These are phyloP conservation scores for Pleurotus eryngii DNA, from an alignment of 768 basidiomycete genomes.

Conservation along the genomic window DNA sequence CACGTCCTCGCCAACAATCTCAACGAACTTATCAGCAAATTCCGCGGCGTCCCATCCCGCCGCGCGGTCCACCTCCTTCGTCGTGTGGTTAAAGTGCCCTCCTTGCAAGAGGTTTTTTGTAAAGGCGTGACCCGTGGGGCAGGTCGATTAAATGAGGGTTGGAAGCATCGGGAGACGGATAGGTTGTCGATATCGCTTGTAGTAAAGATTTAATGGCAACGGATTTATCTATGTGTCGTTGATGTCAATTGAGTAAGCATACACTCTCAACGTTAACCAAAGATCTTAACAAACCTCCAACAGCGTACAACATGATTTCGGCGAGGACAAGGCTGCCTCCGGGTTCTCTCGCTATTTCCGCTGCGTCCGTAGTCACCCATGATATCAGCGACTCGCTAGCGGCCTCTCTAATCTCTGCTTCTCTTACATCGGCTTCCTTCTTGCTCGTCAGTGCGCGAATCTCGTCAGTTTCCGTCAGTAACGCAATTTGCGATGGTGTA, in stretches of 20 bases:
- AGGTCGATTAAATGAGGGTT: constrained; percentile 73
- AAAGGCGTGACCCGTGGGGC: constrained; percentile 77
- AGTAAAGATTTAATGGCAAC: constrained; percentile 60
- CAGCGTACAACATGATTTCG: constrained; percentile 82
- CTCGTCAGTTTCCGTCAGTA: constrained; percentile 71
- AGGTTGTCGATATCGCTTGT: constrained; percentile 47
- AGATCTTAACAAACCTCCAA: constrained; percentile 59
- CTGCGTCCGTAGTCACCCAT: constrained; percentile 64
- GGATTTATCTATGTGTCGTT: constrained; percentile 57
- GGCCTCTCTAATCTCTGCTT: constrained; percentile 67
- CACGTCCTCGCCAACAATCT: constrained; percentile 47
- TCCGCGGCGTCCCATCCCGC: constrained; percentile 51
- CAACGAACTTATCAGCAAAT: constrained; percentile 61
- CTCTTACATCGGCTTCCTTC: constrained; percentile 62
- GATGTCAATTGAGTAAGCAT: neutral
- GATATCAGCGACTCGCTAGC: constrained; percentile 74
- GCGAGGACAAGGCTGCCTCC: constrained; percentile 75
- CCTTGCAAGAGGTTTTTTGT: constrained; percentile 88
- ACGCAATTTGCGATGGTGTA: constrained; percentile 73
- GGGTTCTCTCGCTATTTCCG: constrained; percentile 64
- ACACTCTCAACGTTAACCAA: neutral
- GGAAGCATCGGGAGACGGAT: constrained; percentile 49
- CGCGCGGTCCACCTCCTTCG: constrained; percentile 49
- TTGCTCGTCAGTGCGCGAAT: constrained; percentile 77
- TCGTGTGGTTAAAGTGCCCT: constrained; percentile 75